These are phyloP conservation scores for Clitoria ternatea DNA, from an alignment of 306 rosid genomes.

Conservation along the genomic window DNA sequence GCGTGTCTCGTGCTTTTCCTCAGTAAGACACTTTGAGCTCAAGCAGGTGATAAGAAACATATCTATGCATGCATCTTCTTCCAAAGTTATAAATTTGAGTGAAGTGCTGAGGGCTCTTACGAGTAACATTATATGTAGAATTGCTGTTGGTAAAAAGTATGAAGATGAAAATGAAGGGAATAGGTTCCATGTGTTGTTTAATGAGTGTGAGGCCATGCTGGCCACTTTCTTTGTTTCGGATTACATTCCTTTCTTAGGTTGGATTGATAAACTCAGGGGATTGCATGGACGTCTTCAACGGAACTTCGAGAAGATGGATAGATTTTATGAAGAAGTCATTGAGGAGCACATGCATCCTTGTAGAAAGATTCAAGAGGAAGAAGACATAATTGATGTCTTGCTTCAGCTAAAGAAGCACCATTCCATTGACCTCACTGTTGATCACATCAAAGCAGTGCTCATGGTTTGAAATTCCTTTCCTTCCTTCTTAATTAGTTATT, in stretches of 20 bases:
- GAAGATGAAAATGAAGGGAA: background rate
- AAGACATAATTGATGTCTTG: constrained; percentile 23
- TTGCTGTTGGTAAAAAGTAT: constrained; percentile 28
- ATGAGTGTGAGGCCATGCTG: background rate
- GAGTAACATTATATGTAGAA: constrained; percentile 25
- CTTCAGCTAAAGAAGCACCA: constrained; percentile 2
- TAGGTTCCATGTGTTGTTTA: constrained; percentile 24
- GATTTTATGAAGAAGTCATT: constrained; percentile 35
- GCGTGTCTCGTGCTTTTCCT: constrained; percentile 12
- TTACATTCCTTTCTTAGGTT: constrained; percentile 33
- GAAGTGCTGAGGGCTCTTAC: constrained; percentile 15
- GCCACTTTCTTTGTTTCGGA: constrained; percentile 20
- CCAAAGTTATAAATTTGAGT: background rate
- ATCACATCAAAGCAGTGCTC: constrained; percentile 24
- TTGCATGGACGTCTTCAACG: background rate
- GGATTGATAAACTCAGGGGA: constrained; percentile 40
- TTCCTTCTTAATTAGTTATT: background rate
- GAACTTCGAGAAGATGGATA: constrained; percentile 20
- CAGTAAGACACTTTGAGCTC: constrained; percentile 6
- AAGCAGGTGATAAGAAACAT: background rate
- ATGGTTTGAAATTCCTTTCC: background rate
- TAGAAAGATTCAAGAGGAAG: background rate
- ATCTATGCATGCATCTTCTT: background rate
- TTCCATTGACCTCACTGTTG: constrained; percentile 6
- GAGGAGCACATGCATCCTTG: constrained; percentile 21